Conservation (phyloP, 2,329 filamentous ascomycete species). For the Fusarium buxicola region DNA sequence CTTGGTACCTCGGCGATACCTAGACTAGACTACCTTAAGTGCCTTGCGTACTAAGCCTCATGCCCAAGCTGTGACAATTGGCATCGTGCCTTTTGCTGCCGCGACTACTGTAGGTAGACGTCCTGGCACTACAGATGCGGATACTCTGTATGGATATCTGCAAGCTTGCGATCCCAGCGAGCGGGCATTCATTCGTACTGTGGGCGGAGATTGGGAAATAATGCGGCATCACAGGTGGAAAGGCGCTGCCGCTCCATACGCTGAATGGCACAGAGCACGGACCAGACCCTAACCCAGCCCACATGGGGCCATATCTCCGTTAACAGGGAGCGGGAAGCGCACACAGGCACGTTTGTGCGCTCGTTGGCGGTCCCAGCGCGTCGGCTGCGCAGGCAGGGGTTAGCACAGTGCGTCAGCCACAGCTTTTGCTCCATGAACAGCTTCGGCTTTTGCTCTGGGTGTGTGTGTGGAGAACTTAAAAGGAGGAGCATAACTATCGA, state of each 20-base stretch:
- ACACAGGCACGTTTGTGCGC: constrained; percentile 37
- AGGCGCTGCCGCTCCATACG: constrained; percentile 14
- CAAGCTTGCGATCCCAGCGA: not conserved
- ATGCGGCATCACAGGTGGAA: not conserved
- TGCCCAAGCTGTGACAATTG: no score
- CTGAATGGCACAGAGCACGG: constrained; percentile 14
- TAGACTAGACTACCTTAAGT: no score
- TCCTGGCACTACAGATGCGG: not conserved
- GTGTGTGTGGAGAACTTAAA: no score
- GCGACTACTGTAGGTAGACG: not conserved
- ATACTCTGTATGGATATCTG: not conserved
- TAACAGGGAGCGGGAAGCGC: constrained; percentile 47
- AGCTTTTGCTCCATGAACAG: constrained; percentile 27
- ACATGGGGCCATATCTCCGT: constrained; percentile 25
- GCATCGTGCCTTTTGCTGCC: constrained; percentile 13
- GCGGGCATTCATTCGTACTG: not conserved
- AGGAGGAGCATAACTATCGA: no score
- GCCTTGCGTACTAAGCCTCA: no score
- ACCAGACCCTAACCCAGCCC: constrained; percentile 15
- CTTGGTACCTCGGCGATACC: no score
- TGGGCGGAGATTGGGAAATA: not conserved
- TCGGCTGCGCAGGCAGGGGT: constrained; percentile 35
- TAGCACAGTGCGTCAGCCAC: constrained; percentile 38
- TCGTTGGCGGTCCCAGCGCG: constrained; percentile 27
- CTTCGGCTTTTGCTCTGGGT: constrained; percentile 23